Evolutionary conservation across 257 asterid genomes (phyloP), one percentile per base, ranked within the genome.

Genomic region (Primulina tabacum): DNA sequence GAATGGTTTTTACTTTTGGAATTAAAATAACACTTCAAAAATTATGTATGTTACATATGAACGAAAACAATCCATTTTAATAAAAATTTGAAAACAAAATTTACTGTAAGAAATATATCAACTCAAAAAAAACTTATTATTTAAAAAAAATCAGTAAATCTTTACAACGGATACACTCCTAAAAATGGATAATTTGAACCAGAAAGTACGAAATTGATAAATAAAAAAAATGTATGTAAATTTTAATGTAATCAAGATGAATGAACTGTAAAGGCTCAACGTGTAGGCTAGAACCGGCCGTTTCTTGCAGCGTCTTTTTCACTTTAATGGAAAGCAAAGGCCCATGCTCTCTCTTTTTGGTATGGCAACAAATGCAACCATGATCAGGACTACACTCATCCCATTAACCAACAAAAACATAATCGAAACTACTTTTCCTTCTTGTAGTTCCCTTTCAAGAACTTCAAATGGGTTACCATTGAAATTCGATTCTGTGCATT

Each of bases 391-490:
- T 43, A 12, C 53, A 43, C 53, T 0, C 17, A 43, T 12, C 53
- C 53, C 53, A 12, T 3, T 43, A 43, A 12, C n/a, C 17, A 11
- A 12, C 12, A 43, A 2, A 12, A 43, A 12, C 53, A 12, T 43
- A 11, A 12, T 12, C 53, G n/a, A 43, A 43, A 12, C 53, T 17
- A 14, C 0, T 16, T 18, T 64, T 55, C 17, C 5, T 12, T 57
- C 3, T 8, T 1, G 74, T 43, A 29, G 57, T 72, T 63, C 50
- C 69, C 8, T 50, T 68, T 55, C 80, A 18, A 62, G 71, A 72
- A 33, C 72, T 47, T 71, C 86, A 67, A 65, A 63, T 60, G 81
- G 81, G 78, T 69, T 82, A 26, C 64, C 73, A 67, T 82, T 12
- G 65, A 80, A 74, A 12, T 60, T 43, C 53, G 63, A 20, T 12